phyloP scores from a whole-genome alignment of 208 protist species.

The Crithidia bombi region DNA sequence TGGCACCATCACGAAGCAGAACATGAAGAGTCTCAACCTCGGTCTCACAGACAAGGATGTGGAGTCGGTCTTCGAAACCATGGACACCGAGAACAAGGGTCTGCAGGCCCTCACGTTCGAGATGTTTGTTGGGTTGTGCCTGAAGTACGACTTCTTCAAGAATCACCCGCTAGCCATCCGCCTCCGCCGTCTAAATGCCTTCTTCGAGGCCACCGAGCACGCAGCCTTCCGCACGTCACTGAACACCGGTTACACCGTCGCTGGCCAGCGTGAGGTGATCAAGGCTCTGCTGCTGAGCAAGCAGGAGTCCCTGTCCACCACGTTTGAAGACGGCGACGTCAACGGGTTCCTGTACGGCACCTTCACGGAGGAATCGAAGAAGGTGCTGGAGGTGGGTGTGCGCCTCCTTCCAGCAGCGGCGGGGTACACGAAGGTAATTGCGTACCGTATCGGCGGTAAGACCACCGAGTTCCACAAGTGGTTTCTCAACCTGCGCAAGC shows the following conservation, averaged over 20 bases:
- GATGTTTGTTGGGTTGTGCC: slow-evolving; percentile 77
- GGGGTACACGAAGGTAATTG: slow-evolving; percentile 84
- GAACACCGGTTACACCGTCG: slow-evolving; percentile 86
- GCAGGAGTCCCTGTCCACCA: slow-evolving; percentile 58
- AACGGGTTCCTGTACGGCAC: slow-evolving; percentile 82
- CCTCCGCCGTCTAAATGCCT: slow-evolving; percentile 70
- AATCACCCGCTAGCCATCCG: slow-evolving; percentile 80
- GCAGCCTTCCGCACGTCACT: slow-evolving; percentile 56
- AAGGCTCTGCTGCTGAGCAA: slow-evolving; percentile 64
- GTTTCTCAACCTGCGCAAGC: slow-evolving; percentile 77
- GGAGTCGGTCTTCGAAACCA: slow-evolving; percentile 58
- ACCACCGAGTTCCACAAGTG: slow-evolving; percentile 84
- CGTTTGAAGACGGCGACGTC: slow-evolving; percentile 63
- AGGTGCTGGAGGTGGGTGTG: slow-evolving; percentile 75
- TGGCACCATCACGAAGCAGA: slow-evolving; percentile 77
- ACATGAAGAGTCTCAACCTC: slow-evolving; percentile 73
- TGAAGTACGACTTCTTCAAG: slow-evolving; percentile 81
- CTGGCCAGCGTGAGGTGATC: slow-evolving; percentile 74
- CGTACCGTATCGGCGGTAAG: slow-evolving; percentile 85
- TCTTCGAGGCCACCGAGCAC: slow-evolving; percentile 82
- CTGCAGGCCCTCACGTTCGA: slow-evolving; percentile 73
- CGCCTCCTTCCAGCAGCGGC: slow-evolving; percentile 58
- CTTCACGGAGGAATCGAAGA: slow-evolving; percentile 47
- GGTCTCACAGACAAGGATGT: slow-evolving; percentile 69
- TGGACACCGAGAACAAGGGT: slow-evolving; percentile 61